Evolutionary conservation across 345 rosid genomes (phyloP).

Genomic region (Acer yangbiense): DNA sequence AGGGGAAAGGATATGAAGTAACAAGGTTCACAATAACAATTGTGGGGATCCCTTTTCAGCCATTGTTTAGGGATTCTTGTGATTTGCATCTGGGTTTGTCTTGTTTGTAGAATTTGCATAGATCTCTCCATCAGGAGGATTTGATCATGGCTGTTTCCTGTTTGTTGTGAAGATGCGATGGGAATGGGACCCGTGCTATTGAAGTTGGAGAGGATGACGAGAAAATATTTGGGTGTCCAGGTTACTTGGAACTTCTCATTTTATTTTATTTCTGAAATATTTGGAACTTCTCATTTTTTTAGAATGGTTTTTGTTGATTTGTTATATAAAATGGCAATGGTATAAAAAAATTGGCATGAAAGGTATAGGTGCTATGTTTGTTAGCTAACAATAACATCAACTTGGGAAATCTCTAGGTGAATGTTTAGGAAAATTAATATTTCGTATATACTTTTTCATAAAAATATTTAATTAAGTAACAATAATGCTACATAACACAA

Average conservation of each 20-base stretch:
- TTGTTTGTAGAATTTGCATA: not conserved
- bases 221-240: not conserved
- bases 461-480: no score
- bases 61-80: not conserved
- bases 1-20: not conserved
- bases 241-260: not conserved
- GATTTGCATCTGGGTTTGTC: slow-evolving; percentile 12
- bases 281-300: no score
- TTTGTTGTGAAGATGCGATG: not conserved
- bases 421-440: no score
- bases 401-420: not conserved
- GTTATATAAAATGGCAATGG: no score
- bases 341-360: not conserved
- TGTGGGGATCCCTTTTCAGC: not conserved
- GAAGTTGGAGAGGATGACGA: not conserved
- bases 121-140: slow-evolving; percentile 11
- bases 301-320: no score
- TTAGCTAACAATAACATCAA: not conserved
- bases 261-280: no score
- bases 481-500: no score
- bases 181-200: not conserved
- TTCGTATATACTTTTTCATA: no score
- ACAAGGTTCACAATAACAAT: not conserved
- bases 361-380: not conserved
- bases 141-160: not conserved